A percentile compares a stretch with the other conserved stretches of the same genome.
These are phyloP conservation scores for Coniella vitis DNA, from an alignment of 2,329 filamentous ascomycete genomes.

Conservation along the genomic window DNA sequence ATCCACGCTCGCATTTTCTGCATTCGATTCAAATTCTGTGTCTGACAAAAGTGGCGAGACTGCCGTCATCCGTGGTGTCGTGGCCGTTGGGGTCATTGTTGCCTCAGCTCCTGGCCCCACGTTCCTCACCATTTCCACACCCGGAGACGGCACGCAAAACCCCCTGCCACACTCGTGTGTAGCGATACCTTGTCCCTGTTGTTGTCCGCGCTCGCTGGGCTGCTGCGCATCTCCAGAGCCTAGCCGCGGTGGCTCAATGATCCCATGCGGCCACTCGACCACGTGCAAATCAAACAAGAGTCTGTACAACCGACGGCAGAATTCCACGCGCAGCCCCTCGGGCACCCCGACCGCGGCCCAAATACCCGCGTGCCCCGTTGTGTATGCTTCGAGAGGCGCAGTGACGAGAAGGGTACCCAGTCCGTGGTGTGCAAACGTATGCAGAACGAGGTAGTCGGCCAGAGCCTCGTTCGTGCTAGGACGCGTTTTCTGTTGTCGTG, in stretches of 20 bases:
- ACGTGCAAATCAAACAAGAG: conserved; percentile 10
- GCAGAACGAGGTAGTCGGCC: conserved; percentile 9
- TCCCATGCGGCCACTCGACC: conserved; percentile 11
- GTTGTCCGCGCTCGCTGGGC: no score
- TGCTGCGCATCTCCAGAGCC: not conserved
- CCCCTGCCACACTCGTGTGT: no score
- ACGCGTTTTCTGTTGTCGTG: not conserved
- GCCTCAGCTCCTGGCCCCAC: no score
- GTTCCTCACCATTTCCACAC: no score
- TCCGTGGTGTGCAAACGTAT: not conserved
- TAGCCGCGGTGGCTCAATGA: conserved; percentile 2
- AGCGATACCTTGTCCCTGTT: not conserved
- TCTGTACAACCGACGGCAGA: conserved; percentile 10
- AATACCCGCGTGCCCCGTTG: conserved; percentile 1
- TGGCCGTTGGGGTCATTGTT: no score
- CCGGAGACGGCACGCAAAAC: no score
- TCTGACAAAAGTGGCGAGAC: no score
- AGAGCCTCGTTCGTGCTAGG: conserved; percentile 9
- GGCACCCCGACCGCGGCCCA: not conserved
- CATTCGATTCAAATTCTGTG: no score
- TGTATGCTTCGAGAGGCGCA: conserved; percentile 5
- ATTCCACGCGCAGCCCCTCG: conserved; percentile 11
- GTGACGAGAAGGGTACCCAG: conserved; percentile 5
- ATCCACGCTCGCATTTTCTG: no score
- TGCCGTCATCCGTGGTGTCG: no score